Percentiles rank a stretch among this genome's conserved stretches.
phyloP scores from a whole-genome alignment of 1,284 basidiomycete species.

The Porodaedalea pini region DNA sequence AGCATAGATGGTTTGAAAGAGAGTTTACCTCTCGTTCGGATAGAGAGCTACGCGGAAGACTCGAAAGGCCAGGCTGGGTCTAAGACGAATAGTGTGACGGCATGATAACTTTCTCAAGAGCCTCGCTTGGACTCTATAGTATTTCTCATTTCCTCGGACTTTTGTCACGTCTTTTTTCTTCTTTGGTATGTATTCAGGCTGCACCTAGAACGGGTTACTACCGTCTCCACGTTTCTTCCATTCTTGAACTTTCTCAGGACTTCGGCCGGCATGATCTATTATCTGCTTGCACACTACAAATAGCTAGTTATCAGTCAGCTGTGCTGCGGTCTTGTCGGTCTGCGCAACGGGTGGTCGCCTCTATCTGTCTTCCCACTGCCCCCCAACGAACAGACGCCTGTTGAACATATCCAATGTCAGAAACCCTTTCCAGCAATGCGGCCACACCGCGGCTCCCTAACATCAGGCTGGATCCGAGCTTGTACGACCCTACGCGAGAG shows the following conservation, averaged over 20 bases:
- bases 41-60: conserved; percentile 1
- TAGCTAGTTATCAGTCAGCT: not conserved
- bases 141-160: not conserved
- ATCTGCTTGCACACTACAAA: not conserved
- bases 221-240: no score
- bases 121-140: not conserved
- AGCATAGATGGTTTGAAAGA: not conserved
- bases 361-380: not conserved
- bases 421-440: not conserved
- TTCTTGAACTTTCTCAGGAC: no score
- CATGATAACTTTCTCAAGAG: not conserved
- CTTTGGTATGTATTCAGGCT: no score
- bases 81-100: not conserved
- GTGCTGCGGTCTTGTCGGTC: not conserved
- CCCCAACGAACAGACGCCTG: not conserved
- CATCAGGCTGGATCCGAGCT: conserved; percentile 10
- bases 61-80: not conserved
- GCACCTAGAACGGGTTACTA: no score
- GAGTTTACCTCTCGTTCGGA: not conserved
- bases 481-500: conserved; percentile 7
- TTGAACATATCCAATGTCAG: not conserved
- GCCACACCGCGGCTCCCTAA: not conserved
- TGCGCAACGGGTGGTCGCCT: not conserved
- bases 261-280: no score
- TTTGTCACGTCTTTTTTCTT: no score